A percentile compares a stretch with the other conserved stretches of the same genome.
Conservation (phyloP, 2,329 filamentous ascomycete genomes). For the Pestalotiopsis sp. region DNA sequence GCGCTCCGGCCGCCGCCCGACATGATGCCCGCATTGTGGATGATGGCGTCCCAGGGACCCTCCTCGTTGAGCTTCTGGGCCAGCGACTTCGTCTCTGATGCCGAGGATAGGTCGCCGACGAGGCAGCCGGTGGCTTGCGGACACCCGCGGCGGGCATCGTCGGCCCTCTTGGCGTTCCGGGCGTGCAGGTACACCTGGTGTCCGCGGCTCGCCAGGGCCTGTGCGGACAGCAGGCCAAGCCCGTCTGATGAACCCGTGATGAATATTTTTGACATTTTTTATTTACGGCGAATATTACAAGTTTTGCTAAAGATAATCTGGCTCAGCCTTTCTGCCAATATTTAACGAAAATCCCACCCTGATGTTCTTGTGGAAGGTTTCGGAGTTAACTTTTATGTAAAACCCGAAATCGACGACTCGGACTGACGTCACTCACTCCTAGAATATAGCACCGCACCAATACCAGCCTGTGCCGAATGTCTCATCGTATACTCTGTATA, state of each 20-base stretch:
- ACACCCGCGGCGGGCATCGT: constrained; percentile 47
- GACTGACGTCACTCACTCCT: not conserved
- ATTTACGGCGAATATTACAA: not conserved
- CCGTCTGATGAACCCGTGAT: constrained; percentile 63
- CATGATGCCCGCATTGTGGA: constrained; percentile 61
- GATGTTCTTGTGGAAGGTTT: not conserved
- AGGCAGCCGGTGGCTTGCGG: constrained; percentile 54
- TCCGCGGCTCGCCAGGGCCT: constrained; percentile 49
- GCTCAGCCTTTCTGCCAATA: not conserved
- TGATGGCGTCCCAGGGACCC: constrained; percentile 50
- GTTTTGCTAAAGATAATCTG: not conserved
- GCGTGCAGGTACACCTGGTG: constrained; percentile 60
- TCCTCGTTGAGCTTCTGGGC: constrained; percentile 43
- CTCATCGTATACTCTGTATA: too few relatives aligned
- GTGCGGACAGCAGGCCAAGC: constrained; percentile 54
- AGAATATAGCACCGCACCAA: not conserved
- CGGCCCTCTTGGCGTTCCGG: constrained; percentile 55
- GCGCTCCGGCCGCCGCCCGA: constrained; percentile 37
- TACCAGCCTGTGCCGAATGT: not conserved
- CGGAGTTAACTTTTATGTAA: not conserved
- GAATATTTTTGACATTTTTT: constrained; percentile 24
- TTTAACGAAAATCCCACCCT: not conserved
- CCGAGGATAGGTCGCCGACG: constrained; percentile 53
- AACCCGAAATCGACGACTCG: not conserved
- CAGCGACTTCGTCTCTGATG: constrained; percentile 52